A percentile compares a stretch with the other conserved stretches of the same genome.
These are phyloP conservation scores for Rubus idaeus DNA, from an alignment of 306 rosid genomes.

Conservation along the genomic window DNA sequence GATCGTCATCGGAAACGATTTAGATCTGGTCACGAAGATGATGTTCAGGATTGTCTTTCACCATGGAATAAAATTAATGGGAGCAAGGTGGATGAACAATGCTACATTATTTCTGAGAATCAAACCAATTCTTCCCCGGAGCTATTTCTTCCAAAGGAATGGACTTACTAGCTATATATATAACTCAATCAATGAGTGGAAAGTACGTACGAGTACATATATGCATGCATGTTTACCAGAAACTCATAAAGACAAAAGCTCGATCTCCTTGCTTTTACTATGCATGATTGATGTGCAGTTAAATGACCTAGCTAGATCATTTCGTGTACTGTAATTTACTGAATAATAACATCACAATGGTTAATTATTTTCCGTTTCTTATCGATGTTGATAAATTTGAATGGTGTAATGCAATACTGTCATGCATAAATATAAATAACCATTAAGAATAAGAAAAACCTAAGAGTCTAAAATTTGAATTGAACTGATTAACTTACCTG, in stretches of 20 bases:
- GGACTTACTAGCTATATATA: conserved; percentile 49
- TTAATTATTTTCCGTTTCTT: too few species aligned
- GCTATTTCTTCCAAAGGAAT: conserved; percentile 75
- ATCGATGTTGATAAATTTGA: too few species aligned
- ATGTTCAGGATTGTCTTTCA: conserved; percentile 4
- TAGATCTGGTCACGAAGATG: not conserved
- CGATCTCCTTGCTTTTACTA: not conserved
- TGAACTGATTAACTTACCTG: too few species aligned
- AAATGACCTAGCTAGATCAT: not conserved
- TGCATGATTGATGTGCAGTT: conserved; percentile 3
- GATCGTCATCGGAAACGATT: not conserved
- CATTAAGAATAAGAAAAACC: too few species aligned
- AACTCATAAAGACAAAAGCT: not conserved
- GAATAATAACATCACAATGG: conserved; percentile 8
- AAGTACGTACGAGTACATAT: not conserved
- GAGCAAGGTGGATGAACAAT: conserved; percentile 16
- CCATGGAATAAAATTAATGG: conserved; percentile 24
- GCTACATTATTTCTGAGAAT: conserved; percentile 44
- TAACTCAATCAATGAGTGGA: not conserved
- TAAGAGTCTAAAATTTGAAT: too few species aligned
- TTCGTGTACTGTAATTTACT: not conserved
- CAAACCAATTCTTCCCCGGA: conserved; percentile 37
- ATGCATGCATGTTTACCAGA: not conserved
- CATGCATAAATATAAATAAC: too few species aligned
- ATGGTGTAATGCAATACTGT: not conserved